Base-by-base conservation (phyloP, 2,329 filamentous ascomycete species). In the Alternaria ventricosa region DNA sequence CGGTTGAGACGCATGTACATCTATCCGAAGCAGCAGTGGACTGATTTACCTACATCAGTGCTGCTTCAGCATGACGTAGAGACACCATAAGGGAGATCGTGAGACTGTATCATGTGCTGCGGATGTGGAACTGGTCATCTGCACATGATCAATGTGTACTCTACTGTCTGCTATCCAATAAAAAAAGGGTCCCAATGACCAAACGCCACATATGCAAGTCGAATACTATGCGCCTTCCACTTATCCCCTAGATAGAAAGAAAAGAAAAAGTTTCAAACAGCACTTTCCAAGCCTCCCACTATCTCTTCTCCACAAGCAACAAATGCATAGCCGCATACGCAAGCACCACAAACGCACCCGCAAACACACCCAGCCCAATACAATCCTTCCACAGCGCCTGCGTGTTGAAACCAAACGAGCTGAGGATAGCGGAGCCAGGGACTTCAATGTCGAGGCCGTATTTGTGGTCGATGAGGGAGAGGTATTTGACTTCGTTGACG, bases 381-480 rank as follows among this genome's bases (percentile, higher is more conserved):
- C 96, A 89, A 79, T 99, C 96, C 47, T 83, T 83, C 94, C 94
- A 97, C 60, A 97, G 86, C 0, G 93, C 93, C 64, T 89, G 85
- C 27, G 94, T 96, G 76, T 97, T 87, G 79, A 99, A 99, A 1
- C 96, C 96, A 79, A 99, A 99, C 0, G 92, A 93, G 80, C 92
- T 97, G 59, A 99, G 83, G 70, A 99, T 99, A 0, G 94, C 93
- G 1, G 95, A 94, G 33, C 96, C 96, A 0, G 96, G 96, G 0
- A 99, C 94, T 56, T 96, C 95, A 67, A 99, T 99, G 75, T 98
- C 94, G 6, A 99, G 87, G 6, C 96, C 96, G 64, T 97, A 97
- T 81, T 98, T 96, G 80, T 96, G 91, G 79, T 99, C 96, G 45
- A 96, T 88, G 25, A 99, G 87, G 0, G 92, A 95, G 46, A 99